A percentile compares a stretch with the other conserved stretches of the same genome.
Conservation (phyloP, 805 yeast genomes). For the Nakazawaea anatomiae region DNA sequence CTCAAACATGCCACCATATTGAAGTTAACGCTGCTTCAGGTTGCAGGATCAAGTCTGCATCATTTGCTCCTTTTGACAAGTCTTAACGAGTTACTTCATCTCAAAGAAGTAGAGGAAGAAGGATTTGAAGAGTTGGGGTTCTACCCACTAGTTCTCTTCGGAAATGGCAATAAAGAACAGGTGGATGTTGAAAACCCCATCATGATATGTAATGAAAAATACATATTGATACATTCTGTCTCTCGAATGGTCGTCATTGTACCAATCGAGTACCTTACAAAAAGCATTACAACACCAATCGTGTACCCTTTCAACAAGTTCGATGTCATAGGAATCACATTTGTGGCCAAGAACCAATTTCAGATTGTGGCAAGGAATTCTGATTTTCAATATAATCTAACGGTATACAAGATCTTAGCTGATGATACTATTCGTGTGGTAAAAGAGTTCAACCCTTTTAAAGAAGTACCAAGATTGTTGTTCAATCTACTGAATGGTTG, state of each 20-base stretch:
- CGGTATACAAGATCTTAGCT: not conserved
- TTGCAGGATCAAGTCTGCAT: not conserved
- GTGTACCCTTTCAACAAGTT: not conserved
- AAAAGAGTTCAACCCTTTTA: conserved; percentile 1
- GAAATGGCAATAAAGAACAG: not conserved
- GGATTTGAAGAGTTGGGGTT: not conserved
- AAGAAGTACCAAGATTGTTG: not conserved
- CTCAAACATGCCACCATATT: not conserved
- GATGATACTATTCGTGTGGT: not conserved
- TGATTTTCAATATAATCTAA: not conserved
- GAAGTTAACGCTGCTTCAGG: not conserved
- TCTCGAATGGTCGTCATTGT: not conserved
- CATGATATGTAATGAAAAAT: not conserved
- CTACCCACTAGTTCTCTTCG: not conserved
- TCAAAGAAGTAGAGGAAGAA: not conserved
- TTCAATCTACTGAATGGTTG: not conserved
- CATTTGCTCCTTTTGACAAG: not conserved
- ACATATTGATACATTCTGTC: not conserved
- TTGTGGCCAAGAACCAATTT: not conserved
- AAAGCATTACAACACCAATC: not conserved
- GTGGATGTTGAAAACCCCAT: not conserved
- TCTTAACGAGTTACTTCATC: not conserved
- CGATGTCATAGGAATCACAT: not conserved
- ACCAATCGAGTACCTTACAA: not conserved
- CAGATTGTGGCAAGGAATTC: conserved; percentile 1